Evolutionary conservation across 2,329 filamentous ascomycete species (phyloP).

Genomic region (Ilyonectria destructans): DNA sequence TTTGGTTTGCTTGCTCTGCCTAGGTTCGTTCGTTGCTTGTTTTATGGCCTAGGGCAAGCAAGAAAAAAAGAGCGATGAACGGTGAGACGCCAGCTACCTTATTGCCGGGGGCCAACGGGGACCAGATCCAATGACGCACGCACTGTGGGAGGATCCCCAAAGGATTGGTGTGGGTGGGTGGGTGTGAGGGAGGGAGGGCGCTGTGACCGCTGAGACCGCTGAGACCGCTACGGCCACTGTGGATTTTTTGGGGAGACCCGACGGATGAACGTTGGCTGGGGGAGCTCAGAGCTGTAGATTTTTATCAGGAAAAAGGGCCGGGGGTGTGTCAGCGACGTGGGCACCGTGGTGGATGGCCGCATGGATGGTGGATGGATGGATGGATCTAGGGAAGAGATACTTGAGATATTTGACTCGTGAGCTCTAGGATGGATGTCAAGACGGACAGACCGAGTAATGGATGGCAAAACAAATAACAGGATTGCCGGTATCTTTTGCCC

Average conservation of each 20-base stretch:
- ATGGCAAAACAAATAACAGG: constrained; percentile 9
- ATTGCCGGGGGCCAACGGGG: constrained; percentile 42
- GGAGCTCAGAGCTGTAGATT: constrained; percentile 6
- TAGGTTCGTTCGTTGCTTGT: constrained; percentile 34
- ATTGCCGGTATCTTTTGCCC: constrained; percentile 16
- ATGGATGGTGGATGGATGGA: constrained; percentile 43
- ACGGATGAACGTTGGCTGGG: constrained; percentile 32
- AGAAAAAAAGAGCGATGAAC: constrained; percentile 20
- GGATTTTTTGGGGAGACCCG: constrained; percentile 36
- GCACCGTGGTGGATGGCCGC: constrained; percentile 37
- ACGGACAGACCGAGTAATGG: constrained; percentile 18
- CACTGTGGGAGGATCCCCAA: constrained; percentile 35
- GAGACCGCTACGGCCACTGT: constrained; percentile 32
- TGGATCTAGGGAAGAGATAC: constrained; percentile 22
- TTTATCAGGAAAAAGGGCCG: constrained; percentile 29
- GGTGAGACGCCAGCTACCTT: constrained; percentile 37
- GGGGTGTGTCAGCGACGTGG: constrained; percentile 33
- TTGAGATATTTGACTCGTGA: constrained; percentile 26
- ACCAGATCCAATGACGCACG: constrained; percentile 44
- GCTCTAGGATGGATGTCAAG: neutral
- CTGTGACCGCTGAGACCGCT: constrained; percentile 32
- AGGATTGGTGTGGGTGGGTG: constrained; percentile 28
- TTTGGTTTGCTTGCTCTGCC: constrained; percentile 23
- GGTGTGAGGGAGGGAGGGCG: constrained; percentile 25
- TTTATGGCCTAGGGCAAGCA: constrained; percentile 25